Evolutionary conservation across 78 protist species (phyloP), one percentile per base, ranked within the genome.

Genomic region (Dictyostelium brefeldianum): DNA sequence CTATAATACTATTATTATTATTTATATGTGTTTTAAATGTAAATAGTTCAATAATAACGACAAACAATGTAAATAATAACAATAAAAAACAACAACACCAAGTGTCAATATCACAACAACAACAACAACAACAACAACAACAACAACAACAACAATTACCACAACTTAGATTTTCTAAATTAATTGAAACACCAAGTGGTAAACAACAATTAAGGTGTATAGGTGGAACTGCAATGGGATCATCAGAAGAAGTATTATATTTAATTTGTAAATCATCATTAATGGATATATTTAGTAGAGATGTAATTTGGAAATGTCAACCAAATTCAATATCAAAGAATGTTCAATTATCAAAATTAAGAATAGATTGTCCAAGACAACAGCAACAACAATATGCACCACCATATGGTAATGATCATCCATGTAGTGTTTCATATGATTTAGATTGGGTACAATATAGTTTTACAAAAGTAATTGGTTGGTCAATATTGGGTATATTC

Each of bases 221-320:
- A 29, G 83, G 83, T 53, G 83, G 83, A 22, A 78, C 46, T 1
- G 83, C 83, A 3, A 48, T 22, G 54, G 54, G 69, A 18, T 18
- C 83, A 1, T 12, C 11, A 5, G 83, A 78, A 22, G 83, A 78
- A 14, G 83, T 53, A 11, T 56, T 20, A 43, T 29, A 78, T 78
- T 41, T 78, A 18, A 29, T 54, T 5, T 78, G 83, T 31, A 78
- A 53, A 78, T 54, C 83, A 53, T 78, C 83, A 18, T 18, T 54
- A 54, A 7, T 25, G 5, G 83, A 78, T 78, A 78, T 78, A 22
- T 78, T 54, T 78, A 50, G 69, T 18, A 53, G 31, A 31, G 54
- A 78, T 54, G 67, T 78, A 53, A 31, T 18, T 31, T 78, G 83
- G 83, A 78, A 57, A 36, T 78, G 83, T 78, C 70, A 78, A 11